Conservation (phyloP, 2,329 filamentous ascomycete species). For the Hortaea werneckii region DNA sequence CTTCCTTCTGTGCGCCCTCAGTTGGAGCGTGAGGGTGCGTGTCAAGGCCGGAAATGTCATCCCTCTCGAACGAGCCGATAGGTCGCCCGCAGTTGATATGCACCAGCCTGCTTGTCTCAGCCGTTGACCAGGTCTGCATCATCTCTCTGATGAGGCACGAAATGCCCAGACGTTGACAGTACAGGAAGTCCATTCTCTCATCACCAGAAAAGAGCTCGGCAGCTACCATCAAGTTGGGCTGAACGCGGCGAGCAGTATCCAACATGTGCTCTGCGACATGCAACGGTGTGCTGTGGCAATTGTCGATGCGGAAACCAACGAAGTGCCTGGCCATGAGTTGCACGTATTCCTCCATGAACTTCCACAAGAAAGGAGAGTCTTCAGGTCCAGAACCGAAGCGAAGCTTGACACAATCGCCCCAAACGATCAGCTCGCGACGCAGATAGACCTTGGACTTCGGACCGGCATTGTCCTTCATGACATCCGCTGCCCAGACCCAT, state of each 20-base stretch:
- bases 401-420: slow-evolving; percentile 97
- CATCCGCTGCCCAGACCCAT: slow-evolving; percentile 98
- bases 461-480: slow-evolving; percentile 85
- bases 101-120: slow-evolving; percentile 81
- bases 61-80: slow-evolving; percentile 94
- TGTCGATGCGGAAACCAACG: slow-evolving; percentile 90
- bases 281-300: slow-evolving; percentile 91
- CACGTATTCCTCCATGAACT: slow-evolving; percentile 90
- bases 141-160: slow-evolving; percentile 90
- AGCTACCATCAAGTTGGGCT: slow-evolving; percentile 81
- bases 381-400: slow-evolving; percentile 71
- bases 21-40: slow-evolving; percentile 23
- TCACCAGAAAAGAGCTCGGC: slow-evolving; percentile 94
- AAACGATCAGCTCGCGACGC: slow-evolving; percentile 91
- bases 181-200: slow-evolving; percentile 91
- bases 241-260: slow-evolving; percentile 79
- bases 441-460: slow-evolving; percentile 85
- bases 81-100: slow-evolving; percentile 88
- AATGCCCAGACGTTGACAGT: slow-evolving; percentile 84
- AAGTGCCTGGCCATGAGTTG: slow-evolving; percentile 91
- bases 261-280: slow-evolving; percentile 91
- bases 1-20: background rate
- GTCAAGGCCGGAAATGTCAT: slow-evolving; percentile 63
- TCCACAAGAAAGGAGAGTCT: slow-evolving; percentile 90
- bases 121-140: slow-evolving; percentile 97